Base-by-base conservation (phyloP, 495 filamentous ascomycete species). In the Penicillium paxilli region DNA sequence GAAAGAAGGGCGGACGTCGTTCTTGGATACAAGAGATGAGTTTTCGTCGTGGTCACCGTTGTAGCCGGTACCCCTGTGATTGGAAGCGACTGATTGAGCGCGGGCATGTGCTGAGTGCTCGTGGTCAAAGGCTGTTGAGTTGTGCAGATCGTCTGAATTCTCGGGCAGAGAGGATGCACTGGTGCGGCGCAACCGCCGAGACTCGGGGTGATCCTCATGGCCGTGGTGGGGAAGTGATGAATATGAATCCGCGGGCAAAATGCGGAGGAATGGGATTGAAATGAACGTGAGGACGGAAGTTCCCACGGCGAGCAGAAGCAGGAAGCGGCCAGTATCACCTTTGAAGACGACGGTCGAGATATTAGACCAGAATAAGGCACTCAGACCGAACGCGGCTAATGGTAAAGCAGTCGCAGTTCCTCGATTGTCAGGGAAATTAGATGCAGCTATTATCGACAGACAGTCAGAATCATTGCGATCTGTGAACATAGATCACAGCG, bases 401-500 rank as follows among this genome's bases (percentile, higher is more conserved):
- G 94, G 93, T 64, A 98, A 90, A 2, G 91, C 92, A 6, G 94
- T 98, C 12, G 94, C 94, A 17, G 93, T 96, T 49, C 95, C 94
- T 40, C 94, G 85, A 63, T 96, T 88, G 28, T 86, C 78, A 2
- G 93, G 95, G 80, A 91, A 98, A 69, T 98, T 98, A 37, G 92
- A 77, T 26, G 95, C 92, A 52, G 90, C 93, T 79, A 28, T n/a
- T 0, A 49, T 8, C 42, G 21, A 23, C 33, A 26, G 14, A 41
- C 11, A 30, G 11, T 44, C n/a, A 20, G 53, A 41, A 60, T n/a
- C 19, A 28, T 14, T 1, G 14, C 9, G 21, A 42, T 49, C n/a
- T 16, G 28, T 17, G 33, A 23, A 5, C 7, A 37, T 12, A 9
- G n/a, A 22, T 6, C 19, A 12, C 4, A 14, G 3, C 0, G 5